Conservation (phyloP, 805 yeast genomes). For the Saturnispora dispora region DNA sequence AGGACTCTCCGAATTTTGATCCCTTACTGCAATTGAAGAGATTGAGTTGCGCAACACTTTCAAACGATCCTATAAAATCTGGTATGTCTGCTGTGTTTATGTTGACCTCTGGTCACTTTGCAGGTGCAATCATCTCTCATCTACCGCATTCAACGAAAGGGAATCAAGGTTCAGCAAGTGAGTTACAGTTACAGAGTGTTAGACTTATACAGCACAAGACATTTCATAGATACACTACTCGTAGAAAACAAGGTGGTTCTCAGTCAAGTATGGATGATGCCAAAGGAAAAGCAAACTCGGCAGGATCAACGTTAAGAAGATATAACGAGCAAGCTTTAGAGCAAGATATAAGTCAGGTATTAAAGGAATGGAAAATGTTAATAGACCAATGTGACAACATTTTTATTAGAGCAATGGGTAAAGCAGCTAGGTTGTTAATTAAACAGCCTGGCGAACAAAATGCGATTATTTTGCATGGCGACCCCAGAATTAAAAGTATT, state of each 20-base stretch:
- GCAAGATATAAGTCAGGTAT: conserved; percentile 64
- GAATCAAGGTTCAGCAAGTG: conserved; percentile 39
- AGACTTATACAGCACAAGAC: conserved; percentile 68
- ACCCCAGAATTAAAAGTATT: conserved; percentile 54
- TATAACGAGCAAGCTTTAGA: conserved; percentile 80
- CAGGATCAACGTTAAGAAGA: conserved; percentile 84
- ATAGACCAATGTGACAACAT: conserved; percentile 58
- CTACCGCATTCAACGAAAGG: conserved; percentile 48
- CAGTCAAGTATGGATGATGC: conserved; percentile 90
- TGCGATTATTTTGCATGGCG: conserved; percentile 41
- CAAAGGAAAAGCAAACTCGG: conserved; percentile 91
- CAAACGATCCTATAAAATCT: conserved; percentile 14
- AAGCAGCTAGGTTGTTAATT: conserved; percentile 38
- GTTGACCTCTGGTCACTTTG: conserved; percentile 98
- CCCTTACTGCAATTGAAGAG: conserved; percentile 43
- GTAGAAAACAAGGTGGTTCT: conserved; percentile 96
- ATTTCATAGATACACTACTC: conserved; percentile 88
- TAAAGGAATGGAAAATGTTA: conserved; percentile 55
- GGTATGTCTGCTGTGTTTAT: conserved; percentile 70
- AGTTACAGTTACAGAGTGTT: conserved; percentile 54
- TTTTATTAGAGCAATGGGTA: conserved; percentile 64
- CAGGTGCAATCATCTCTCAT: conserved; percentile 87
- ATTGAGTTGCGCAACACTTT: conserved; percentile 11
- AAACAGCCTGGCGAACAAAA: conserved; percentile 31
- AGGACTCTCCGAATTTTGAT: conserved; percentile 26